Percentiles rank a stretch among this genome's conserved stretches.
phyloP scores from a whole-genome alignment of 2,329 filamentous ascomycete species.

The Eurotiales sp. region DNA sequence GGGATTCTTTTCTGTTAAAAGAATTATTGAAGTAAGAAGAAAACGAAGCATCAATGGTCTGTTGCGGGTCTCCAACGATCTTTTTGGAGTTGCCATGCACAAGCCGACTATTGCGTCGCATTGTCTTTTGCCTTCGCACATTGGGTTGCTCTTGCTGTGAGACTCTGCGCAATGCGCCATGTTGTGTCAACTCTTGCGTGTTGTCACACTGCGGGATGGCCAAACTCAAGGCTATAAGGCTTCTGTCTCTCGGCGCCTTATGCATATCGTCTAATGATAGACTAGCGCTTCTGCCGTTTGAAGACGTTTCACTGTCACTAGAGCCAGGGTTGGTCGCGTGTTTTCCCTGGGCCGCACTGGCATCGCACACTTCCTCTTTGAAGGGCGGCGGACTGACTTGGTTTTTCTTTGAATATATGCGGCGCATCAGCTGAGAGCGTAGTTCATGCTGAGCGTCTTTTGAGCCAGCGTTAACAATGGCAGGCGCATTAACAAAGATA shows the following conservation, averaged over 20 bases:
- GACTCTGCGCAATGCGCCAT: neutral
- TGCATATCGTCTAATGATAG: no score
- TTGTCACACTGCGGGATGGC: constrained; percentile 1
- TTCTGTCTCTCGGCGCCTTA: no score
- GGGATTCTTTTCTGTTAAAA: neutral
- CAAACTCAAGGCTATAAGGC: neutral
- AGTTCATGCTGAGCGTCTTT: constrained; percentile 14
- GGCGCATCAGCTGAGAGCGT: constrained; percentile 17
- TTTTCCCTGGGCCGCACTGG: no score
- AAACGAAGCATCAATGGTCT: neutral
- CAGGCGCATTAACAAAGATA: constrained; percentile 16
- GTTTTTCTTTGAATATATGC: constrained; percentile 15
- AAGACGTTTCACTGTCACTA: no score
- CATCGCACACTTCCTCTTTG: neutral
- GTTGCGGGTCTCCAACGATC: neutral
- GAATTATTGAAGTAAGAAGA: constrained; percentile 1
- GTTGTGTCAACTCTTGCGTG: neutral
- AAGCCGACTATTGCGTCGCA: neutral
- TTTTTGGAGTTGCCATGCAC: neutral
- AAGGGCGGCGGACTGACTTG: no score
- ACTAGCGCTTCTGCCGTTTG: no score
- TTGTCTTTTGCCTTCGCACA: neutral
- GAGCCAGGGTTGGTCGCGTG: no score
- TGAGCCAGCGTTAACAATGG: constrained; percentile 14
- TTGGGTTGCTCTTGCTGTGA: neutral